Evolutionary conservation across 768 basidiomycete genomes (phyloP).

Genomic region (Kwoniella mangroviensis): DNA sequence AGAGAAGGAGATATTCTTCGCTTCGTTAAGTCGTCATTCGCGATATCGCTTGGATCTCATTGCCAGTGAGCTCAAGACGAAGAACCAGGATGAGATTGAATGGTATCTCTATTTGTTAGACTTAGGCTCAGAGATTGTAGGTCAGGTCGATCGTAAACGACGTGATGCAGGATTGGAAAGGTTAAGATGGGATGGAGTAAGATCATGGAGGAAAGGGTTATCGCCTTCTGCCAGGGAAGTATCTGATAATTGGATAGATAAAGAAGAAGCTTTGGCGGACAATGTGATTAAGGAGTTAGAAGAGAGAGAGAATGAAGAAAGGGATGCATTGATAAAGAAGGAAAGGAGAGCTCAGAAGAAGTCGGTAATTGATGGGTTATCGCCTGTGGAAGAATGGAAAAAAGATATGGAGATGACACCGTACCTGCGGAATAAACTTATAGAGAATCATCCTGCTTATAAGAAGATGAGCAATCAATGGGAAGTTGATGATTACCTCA

Average conservation of each 20-base stretch:
- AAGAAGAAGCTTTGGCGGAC: slow-evolving; percentile 62
- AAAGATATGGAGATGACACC: neutral
- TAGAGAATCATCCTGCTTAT: neutral
- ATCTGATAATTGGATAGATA: slow-evolving; percentile 62
- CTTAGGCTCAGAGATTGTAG: slow-evolving; percentile 29
- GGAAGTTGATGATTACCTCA: slow-evolving; percentile 55
- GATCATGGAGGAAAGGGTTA: slow-evolving; percentile 34
- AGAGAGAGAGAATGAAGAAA: slow-evolving; percentile 43
- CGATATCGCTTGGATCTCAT: slow-evolving; percentile 78
- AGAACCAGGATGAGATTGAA: slow-evolving; percentile 70
- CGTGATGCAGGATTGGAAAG: slow-evolving; percentile 1
- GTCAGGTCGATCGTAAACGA: slow-evolving; percentile 8
- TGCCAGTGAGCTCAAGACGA: slow-evolving; percentile 69
- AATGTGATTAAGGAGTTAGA: slow-evolving; percentile 27
- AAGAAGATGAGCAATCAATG: slow-evolving; percentile 37
- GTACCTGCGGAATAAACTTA: neutral
- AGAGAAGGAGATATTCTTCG: slow-evolving; percentile 77
- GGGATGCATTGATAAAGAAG: slow-evolving; percentile 35
- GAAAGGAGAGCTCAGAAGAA: slow-evolving; percentile 33
- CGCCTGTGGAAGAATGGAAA: neutral
- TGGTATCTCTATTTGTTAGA: slow-evolving; percentile 65
- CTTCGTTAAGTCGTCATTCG: slow-evolving; percentile 69
- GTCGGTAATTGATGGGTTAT: slow-evolving; percentile 6
- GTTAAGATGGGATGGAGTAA: slow-evolving; percentile 19
- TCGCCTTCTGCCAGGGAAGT: slow-evolving; percentile 65